These are phyloP conservation scores for Irpex rosettiformis DNA, from an alignment of 1,284 basidiomycete species.

Conservation along the genomic window DNA sequence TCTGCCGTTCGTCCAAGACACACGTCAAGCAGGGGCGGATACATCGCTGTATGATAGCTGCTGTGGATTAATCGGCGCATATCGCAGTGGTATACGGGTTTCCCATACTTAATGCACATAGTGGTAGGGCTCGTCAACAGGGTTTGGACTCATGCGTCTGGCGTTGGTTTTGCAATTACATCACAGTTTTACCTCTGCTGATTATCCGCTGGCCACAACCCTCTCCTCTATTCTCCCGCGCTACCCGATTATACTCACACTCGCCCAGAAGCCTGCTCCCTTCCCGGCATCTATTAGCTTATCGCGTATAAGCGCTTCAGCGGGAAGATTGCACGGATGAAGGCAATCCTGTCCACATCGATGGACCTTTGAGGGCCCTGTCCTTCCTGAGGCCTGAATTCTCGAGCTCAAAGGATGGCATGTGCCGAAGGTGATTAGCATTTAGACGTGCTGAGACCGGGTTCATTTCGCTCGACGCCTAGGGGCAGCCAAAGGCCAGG, in stretches of 20 bases:
- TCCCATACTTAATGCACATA: no score
- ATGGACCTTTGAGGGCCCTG: not conserved
- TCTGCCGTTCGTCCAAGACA: constrained; percentile 64
- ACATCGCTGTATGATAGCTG: constrained; percentile 61
- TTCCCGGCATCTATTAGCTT: not conserved
- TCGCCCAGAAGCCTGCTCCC: no score
- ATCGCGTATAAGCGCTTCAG: not conserved
- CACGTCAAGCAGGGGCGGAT: constrained; percentile 61
- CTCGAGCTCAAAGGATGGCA: not conserved
- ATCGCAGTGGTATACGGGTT: not conserved
- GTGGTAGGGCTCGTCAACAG: no score
- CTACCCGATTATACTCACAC: no score
- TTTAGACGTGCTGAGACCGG: constrained; percentile 1
- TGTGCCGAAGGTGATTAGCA: not conserved
- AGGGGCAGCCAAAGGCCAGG: no score
- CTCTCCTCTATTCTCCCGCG: no score
- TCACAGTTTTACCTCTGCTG: no score
- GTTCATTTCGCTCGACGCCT: not conserved
- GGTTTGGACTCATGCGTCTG: no score
- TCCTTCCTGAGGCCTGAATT: not conserved
- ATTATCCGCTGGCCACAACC: no score
- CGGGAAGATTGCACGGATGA: not conserved
- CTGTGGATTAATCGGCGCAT: no score
- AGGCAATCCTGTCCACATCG: constrained; percentile 5
- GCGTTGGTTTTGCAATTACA: no score